Evolutionary conservation across 169 alveolate species (phyloP).

Genomic region (Plasmodium berghei): DNA sequence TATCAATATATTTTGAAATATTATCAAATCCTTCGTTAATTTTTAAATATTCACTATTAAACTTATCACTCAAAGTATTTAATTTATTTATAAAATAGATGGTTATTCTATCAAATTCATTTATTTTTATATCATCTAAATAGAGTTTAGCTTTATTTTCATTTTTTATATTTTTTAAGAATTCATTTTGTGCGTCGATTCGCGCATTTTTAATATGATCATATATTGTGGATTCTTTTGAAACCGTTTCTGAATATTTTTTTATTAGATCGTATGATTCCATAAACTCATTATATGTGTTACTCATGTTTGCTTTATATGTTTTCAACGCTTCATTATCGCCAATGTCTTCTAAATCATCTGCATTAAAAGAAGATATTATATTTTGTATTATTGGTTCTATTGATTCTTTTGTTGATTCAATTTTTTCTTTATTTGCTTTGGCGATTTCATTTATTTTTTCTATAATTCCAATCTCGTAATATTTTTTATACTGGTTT

Average conservation of each 20-base stretch:
- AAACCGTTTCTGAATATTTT: background rate
- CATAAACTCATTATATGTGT: constrained; percentile 5
- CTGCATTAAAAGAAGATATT: constrained; percentile 1
- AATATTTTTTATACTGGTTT: constrained; percentile 5
- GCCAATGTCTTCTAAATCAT: constrained; percentile 3
- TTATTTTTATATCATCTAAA: constrained; percentile 7
- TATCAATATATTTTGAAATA: background rate
- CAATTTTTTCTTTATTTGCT: background rate
- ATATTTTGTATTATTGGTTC: background rate
- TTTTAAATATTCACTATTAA: constrained; percentile 2
- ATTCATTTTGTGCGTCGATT: constrained; percentile 17
- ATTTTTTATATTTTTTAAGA: background rate
- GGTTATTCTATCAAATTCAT: constrained; percentile 8
- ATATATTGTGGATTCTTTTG: background rate
- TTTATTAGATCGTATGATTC: background rate
- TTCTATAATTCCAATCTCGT: constrained; percentile 12
- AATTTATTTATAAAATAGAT: background rate
- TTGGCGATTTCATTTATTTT: constrained; percentile 11
- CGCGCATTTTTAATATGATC: background rate
- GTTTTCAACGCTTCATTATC: background rate
- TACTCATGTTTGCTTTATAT: background rate
- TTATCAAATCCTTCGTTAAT: background rate
- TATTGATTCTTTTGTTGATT: constrained; percentile 1
- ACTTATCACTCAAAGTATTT: background rate
- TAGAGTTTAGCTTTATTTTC: constrained; percentile 5